Conservation (phyloP, 2,329 filamentous ascomycete species). For the Mycosphaerelloides madeirae region DNA sequence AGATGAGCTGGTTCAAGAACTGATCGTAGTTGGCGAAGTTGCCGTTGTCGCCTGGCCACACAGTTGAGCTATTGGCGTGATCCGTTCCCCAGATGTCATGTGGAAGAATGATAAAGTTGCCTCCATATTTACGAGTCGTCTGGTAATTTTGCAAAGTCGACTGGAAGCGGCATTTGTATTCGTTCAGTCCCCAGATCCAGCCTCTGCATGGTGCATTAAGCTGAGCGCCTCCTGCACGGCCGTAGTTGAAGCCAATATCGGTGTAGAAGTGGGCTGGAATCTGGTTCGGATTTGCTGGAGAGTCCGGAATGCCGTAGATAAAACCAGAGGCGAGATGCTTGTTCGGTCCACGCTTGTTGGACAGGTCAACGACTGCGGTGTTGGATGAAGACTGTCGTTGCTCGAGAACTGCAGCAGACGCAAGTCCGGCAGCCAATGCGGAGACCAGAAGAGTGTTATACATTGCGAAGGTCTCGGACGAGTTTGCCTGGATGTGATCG, state of each 20-base stretch:
- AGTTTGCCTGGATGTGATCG: too few species aligned
- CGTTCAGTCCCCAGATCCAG: conserved; percentile 37
- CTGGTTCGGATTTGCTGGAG: conserved; percentile 25
- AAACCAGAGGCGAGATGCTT: conserved; percentile 39
- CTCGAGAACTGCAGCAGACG: neutral
- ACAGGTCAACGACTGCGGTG: conserved; percentile 29
- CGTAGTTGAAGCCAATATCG: conserved; percentile 40
- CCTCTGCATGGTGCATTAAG: conserved; percentile 30
- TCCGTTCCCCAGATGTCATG: conserved; percentile 27
- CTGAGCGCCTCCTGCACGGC: conserved; percentile 41
- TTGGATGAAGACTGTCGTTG: conserved; percentile 16
- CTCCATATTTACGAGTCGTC: conserved; percentile 35
- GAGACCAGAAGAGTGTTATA: neutral
- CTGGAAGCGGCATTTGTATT: conserved; percentile 37
- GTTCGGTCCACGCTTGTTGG: conserved; percentile 30
- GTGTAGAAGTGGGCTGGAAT: conserved; percentile 39
- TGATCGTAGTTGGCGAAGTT: conserved; percentile 45
- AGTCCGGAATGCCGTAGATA: conserved; percentile 39
- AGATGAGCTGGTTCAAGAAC: conserved; percentile 39
- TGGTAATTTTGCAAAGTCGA: conserved; percentile 45
- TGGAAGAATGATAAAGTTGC: conserved; percentile 20
- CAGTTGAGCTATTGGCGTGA: conserved; percentile 32
- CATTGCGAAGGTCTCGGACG: too few species aligned
- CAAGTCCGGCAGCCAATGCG: neutral
- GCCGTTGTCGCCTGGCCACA: conserved; percentile 48